Evolutionary conservation across 164 flowering plant genomes (phyloP).

Genomic region (Tetrastigma voinierianum): DNA sequence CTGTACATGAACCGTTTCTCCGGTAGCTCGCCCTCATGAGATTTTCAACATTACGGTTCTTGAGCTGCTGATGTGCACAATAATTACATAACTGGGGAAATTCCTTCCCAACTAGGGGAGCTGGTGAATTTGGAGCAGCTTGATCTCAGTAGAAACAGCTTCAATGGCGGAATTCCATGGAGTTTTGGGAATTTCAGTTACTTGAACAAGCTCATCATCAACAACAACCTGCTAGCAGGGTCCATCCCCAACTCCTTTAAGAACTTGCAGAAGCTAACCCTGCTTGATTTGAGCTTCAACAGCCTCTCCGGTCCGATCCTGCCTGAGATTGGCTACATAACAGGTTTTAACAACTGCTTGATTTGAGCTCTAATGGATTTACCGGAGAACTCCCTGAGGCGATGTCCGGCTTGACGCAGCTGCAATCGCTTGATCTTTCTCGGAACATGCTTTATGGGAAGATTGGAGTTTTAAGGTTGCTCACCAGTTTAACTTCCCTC

Average conservation of each 20-base stretch:
- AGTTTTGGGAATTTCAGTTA: conserved; percentile 84
- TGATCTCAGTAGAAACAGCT: conserved; percentile 86
- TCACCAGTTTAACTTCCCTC: conserved; percentile 78
- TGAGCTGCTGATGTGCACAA: conserved; percentile 83
- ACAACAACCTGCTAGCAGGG: conserved; percentile 76
- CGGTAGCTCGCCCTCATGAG: conserved; percentile 72
- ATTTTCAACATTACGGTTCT: conserved; percentile 76
- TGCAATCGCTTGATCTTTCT: conserved; percentile 91
- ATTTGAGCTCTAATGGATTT: conserved; percentile 71
- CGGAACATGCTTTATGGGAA: conserved; percentile 70
- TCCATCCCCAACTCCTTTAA: conserved; percentile 50
- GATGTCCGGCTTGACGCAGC: conserved; percentile 62
- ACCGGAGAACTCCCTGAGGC: conserved; percentile 78
- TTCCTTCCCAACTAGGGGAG: conserved; percentile 75
- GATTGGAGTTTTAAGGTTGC: conserved; percentile 56
- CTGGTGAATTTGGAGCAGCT: conserved; percentile 87
- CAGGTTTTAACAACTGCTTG: conserved; percentile 80
- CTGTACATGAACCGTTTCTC: conserved; percentile 85
- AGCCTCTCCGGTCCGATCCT: conserved; percentile 75
- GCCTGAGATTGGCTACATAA: conserved; percentile 67
- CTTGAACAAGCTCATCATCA: conserved; percentile 84
- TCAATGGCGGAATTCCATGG: conserved; percentile 70
- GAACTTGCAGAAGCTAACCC: conserved; percentile 73
- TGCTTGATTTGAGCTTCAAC: conserved; percentile 88
- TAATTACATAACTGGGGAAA: conserved; percentile 77